Evolutionary conservation across 176 grass and related monocot genomes (phyloP).

Genomic region (Oryza brachyantha): DNA sequence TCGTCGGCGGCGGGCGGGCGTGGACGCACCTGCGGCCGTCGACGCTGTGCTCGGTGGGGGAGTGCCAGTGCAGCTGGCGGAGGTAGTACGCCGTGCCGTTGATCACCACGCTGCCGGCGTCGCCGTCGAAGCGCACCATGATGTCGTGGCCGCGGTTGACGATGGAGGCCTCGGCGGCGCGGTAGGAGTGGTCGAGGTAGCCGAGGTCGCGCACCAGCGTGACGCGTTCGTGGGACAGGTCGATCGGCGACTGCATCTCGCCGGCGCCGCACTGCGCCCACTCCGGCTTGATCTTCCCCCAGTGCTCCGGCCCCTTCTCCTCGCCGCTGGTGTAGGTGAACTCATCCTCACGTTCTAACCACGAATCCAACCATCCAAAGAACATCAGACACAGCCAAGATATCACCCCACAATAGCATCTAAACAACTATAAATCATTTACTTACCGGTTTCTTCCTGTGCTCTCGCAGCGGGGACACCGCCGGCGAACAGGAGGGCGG

Average conservation of each 20-base stretch:
- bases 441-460: conserved; percentile 33
- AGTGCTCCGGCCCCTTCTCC: conserved; percentile 52
- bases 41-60: conserved; percentile 72
- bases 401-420: neutral
- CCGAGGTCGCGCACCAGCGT: conserved; percentile 32
- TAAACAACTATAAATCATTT: too few relatives aligned
- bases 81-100: conserved; percentile 53
- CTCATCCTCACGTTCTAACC: conserved; percentile 47
- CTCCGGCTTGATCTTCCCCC: conserved; percentile 55
- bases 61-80: conserved; percentile 71
- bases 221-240: conserved; percentile 41
- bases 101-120: conserved; percentile 58
- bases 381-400: neutral
- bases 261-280: conserved; percentile 60
- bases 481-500: neutral
- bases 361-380: neutral
- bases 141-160: conserved; percentile 76
- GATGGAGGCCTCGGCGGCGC: conserved; percentile 37
- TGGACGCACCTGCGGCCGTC: conserved; percentile 35
- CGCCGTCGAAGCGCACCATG: conserved; percentile 43
- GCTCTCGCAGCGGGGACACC: conserved; percentile 18
- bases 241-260: conserved; percentile 67
- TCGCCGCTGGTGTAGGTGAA: conserved; percentile 49
- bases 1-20: neutral
- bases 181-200: conserved; percentile 50